Conservation (phyloP, 495 filamentous ascomycete species). For the Pyronema omphalodes region DNA sequence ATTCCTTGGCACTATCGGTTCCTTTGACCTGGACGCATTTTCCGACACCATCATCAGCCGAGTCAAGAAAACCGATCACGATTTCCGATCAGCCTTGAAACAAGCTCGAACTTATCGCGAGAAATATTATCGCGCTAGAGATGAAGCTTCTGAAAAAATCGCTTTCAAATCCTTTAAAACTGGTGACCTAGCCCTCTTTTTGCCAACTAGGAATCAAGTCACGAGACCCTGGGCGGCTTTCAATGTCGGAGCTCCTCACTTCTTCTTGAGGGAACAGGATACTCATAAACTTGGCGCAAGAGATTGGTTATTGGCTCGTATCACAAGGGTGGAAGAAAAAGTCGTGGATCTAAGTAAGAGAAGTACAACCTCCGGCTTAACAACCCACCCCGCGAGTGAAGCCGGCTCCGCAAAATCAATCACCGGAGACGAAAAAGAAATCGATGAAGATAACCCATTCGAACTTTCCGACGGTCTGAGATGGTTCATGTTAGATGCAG, state of each 20-base stretch:
- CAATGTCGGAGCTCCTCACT: conserved; percentile 91
- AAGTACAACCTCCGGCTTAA: conserved; percentile 37
- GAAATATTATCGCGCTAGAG: conserved; percentile 62
- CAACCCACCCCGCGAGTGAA: conserved; percentile 34
- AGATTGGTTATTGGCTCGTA: conserved; percentile 90
- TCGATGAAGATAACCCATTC: conserved; percentile 79
- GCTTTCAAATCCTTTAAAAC: conserved; percentile 94
- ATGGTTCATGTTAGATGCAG: conserved; percentile 89
- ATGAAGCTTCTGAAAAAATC: conserved; percentile 88
- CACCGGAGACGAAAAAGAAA: not conserved
- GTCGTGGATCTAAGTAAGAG: conserved; percentile 74
- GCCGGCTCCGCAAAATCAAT: conserved; percentile 25
- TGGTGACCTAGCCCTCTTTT: conserved; percentile 85
- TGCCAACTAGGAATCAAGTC: conserved; percentile 82
- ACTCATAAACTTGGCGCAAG: conserved; percentile 59
- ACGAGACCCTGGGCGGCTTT: conserved; percentile 96
- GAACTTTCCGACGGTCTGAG: conserved; percentile 86
- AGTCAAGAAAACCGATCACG: conserved; percentile 72
- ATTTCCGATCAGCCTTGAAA: conserved; percentile 75
- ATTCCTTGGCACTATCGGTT: conserved; percentile 48
- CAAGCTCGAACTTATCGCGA: conserved; percentile 77
- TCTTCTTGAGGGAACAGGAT: conserved; percentile 88
- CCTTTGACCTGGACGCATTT: conserved; percentile 67
- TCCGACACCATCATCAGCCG: conserved; percentile 67
- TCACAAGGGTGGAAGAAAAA: conserved; percentile 76